Base-by-base conservation (phyloP, 805 yeast genomes). In the Candida ponderosae region DNA sequence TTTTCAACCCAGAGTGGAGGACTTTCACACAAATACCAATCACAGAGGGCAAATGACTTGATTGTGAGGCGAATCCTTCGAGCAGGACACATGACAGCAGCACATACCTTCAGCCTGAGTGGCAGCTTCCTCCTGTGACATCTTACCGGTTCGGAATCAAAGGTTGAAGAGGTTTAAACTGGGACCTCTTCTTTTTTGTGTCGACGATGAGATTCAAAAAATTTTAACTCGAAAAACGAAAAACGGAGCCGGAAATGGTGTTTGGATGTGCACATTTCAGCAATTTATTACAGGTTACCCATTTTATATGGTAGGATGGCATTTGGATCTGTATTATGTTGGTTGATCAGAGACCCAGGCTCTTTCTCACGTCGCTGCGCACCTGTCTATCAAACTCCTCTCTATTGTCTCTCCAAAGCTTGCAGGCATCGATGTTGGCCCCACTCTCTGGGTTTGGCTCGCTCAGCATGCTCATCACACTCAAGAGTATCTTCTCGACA, bases 381-480 rank as follows among this genome's bases (percentile, higher is more conserved):
- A 93, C 93, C 35, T 71, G 73, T 39, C 63, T 60, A 47, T 81
- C 74, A 55, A 77, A 93, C 46, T 72, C 80, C 3, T 63, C 72
- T 40, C 89, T 70, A 57, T 86, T 68, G 47, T 86, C 95, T 59
- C 98, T 72, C 95, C 96, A 90, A 43, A 93, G 70, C 59, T 88
- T 88, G 50, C 75, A 68, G 10, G 83, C 83, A 46, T 76, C 83
- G 37, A 78, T 72, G 51, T 93, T 87, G 35, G 98, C 98, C 10
- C 97, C 97, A 50, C 95, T 83, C 59, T 90, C 97, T 24, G 85
- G 81, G 54, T 93, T 93, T 3, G 98, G 97, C 60, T 93, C 96
- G 19, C 97, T 95, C 42, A 93, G 69, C 97, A 93, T 89, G 52
- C 95, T 84, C 72, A 89, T 77, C 18, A 93, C 97, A 59, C 95